Base-by-base conservation (phyloP, 768 basidiomycete species). In the Xanthoconium purpureum region DNA sequence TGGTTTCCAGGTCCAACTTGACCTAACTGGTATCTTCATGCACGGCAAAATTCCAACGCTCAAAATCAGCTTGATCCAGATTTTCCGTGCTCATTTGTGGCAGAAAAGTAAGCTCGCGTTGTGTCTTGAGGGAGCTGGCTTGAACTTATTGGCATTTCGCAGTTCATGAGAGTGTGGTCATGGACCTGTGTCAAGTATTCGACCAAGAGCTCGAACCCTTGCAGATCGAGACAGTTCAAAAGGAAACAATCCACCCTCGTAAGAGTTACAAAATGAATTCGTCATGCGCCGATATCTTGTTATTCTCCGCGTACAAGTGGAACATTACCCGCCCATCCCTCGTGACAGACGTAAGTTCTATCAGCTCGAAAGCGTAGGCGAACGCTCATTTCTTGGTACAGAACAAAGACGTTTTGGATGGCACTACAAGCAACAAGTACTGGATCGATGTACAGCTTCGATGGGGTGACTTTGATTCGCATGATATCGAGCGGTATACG, bases 261-360 rank as follows among this genome's bases (percentile, higher is more conserved):
- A 98, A 98, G 81, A 97, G 94, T 80, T 99, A 99, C 84, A 99
- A 99, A 84, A 98, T 99, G 97, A 99, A 99, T 76, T 97, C 94
- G 9, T 96, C 94, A n/a, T 98, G 96, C 62, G 96, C 96, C 50
- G 97, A 99, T 68, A 96, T 99, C 68, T 79, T 99, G 18, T 80
- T 99, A 49, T 98, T 99, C 84, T 97, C 94, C 13, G 89, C 91
- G 1, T 91, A 92, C 73, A 94, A 93, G 84, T 99, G 97, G 97
- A 98, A 97, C 72, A 97, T 98, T 57, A 86, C 95, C 6, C 86
- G 96, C 18, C 97, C 97, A 2, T 96, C 94, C 5, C 84, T 99
- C 28, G 88, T 95, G 28, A 95, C 94, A 8, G 96, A 99, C 66
- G 91, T 89, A 68, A 69, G 86, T 76, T 29, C 0, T 17, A 11